phyloP scores from a whole-genome alignment of 352 stramenopile genomes.

The Globisporangium carolinianum region DNA sequence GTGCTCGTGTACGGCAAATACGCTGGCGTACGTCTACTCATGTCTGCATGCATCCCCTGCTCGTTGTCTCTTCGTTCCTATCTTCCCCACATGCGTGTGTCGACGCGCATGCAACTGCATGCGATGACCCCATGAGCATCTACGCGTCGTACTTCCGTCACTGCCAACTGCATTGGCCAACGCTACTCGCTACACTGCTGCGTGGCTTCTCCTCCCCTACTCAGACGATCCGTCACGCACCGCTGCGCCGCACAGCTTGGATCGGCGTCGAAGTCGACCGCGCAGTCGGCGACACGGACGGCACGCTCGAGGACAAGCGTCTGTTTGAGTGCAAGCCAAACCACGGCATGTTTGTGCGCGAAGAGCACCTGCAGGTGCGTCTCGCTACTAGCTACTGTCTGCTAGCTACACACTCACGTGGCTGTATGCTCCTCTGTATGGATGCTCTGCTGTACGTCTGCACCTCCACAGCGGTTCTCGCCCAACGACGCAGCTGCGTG shows the following conservation, averaged over 20 bases:
- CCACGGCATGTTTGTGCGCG: slow-evolving; percentile 79
- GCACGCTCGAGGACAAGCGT: slow-evolving; percentile 54
- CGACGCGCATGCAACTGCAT: too few relatives aligned
- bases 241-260: slow-evolving; percentile 34
- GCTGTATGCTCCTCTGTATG: neutral
- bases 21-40: slow-evolving; percentile 42
- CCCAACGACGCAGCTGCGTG: slow-evolving; percentile 65
- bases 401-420: neutral
- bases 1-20: slow-evolving; percentile 81
- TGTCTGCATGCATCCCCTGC: neutral
- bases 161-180: too few relatives aligned
- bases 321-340: slow-evolving; percentile 82
- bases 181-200: too few relatives aligned
- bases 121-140: too few relatives aligned
- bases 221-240: slow-evolving; percentile 64
- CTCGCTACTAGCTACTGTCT: neutral
- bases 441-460: too few relatives aligned
- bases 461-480: slow-evolving; percentile 54
- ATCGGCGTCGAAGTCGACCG: slow-evolving; percentile 86
- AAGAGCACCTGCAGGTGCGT: slow-evolving; percentile 61
- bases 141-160: too few relatives aligned
- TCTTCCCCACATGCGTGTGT: neutral
- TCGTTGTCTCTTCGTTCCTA: neutral
- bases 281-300: slow-evolving; percentile 71
- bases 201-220: neutral